These are phyloP conservation scores for Trypanosoma vivax DNA, from an alignment of 208 protist species.

Conservation along the genomic window DNA sequence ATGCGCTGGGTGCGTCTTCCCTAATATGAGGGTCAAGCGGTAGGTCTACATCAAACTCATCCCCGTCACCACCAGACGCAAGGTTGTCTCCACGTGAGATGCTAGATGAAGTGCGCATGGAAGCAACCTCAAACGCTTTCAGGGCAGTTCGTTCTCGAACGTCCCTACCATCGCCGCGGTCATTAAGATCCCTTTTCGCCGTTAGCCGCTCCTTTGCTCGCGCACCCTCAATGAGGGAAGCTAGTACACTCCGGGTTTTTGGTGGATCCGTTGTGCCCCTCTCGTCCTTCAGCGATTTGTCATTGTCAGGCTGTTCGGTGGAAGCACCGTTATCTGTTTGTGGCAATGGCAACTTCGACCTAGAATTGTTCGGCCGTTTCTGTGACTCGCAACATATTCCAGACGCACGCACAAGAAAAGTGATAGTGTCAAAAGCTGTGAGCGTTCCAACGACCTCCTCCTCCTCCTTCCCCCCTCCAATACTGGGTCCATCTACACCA, in stretches of 20 bases:
- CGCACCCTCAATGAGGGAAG: constrained; percentile 12
- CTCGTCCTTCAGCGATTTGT: too few relatives aligned
- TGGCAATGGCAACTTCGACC: neutral
- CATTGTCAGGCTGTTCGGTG: too few relatives aligned
- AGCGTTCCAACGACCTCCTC: neutral
- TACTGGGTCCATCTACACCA: neutral
- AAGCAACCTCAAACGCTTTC: neutral
- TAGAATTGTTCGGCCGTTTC: neutral
- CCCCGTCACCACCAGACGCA: too few relatives aligned
- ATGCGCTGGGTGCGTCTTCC: neutral
- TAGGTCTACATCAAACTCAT: constrained; percentile 46
- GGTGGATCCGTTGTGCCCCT: too few relatives aligned
- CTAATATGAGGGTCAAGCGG: neutral
- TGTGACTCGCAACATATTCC: too few relatives aligned
- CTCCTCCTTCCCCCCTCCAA: neutral
- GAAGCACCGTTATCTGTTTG: too few relatives aligned
- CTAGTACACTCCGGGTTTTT: constrained; percentile 8
- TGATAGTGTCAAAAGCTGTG: constrained; percentile 4
- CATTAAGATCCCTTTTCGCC: neutral
- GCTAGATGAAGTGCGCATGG: too few relatives aligned
- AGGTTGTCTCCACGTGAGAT: neutral
- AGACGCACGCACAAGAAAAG: constrained; percentile 10
- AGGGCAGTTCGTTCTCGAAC: neutral
- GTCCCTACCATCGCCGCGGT: neutral
- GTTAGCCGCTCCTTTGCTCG: constrained; percentile 5